These are phyloP conservation scores for Fimicolochytrium jonesii DNA, from an alignment of 192 early-diverging fungal species.

Conservation along the genomic window DNA sequence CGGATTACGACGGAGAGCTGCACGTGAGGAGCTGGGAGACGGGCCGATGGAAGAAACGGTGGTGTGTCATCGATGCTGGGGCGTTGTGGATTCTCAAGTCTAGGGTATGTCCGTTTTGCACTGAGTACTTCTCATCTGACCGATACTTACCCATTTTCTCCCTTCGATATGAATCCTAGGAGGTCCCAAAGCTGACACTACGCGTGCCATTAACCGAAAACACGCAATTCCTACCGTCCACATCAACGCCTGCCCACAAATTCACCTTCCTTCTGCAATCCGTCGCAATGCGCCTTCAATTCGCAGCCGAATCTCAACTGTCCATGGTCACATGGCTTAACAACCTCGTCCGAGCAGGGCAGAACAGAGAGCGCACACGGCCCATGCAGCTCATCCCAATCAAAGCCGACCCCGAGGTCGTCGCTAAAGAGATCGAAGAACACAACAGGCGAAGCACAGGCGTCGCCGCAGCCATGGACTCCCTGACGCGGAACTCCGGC, in stretches of 20 bases:
- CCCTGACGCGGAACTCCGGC: no score
- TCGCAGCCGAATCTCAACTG: constrained; percentile 21
- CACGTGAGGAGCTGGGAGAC: neutral
- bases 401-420: constrained; percentile 7
- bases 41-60: constrained; percentile 26
- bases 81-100: constrained; percentile 20
- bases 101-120: constrained; percentile 8
- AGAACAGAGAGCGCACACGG: constrained; percentile 16
- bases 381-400: constrained; percentile 25
- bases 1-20: constrained; percentile 27
- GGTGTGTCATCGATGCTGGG: constrained; percentile 22
- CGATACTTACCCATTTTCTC: neutral
- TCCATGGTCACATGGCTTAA: constrained; percentile 30
- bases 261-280: neutral
- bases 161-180: neutral
- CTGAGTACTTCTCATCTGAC: no score
- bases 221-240: constrained; percentile 3
- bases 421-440: no score
- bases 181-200: neutral
- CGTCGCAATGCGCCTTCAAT: constrained; percentile 14
- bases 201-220: neutral
- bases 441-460: no score
- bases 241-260: neutral
- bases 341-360: constrained; percentile 19
- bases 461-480: no score